Evolutionary conservation across 345 rosid species (phyloP), one percentile per base, ranked within the genome.

Genomic region (Sisymbrium irio): DNA sequence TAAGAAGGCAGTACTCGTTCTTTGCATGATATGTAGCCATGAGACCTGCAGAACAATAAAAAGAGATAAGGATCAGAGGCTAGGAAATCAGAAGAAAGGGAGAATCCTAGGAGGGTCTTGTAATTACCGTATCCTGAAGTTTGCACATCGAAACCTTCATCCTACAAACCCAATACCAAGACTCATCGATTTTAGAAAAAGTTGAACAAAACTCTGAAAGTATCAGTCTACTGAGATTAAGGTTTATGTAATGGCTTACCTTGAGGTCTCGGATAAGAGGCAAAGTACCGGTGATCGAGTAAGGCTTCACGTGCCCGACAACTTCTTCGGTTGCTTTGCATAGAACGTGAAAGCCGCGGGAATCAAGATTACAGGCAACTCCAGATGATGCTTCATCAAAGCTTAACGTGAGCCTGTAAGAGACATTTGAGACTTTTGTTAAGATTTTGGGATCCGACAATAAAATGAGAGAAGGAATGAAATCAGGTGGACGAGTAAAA

Each of bases 61-160:
- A 4, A 49, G 27, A 30, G n/a, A 20, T 2, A 11, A 20, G 20
- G 5, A 19, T 2, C 4, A 59, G 37, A 50, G 10, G 44, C 14
- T 8, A 32, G 4, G 8, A 35, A 55, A 15, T 67, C 57, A 14
- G 11, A 3, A 3, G 14, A 0, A 35, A 1, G 37, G 54, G 70
- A 72, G 27, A 53, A 41, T 9, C 40, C 1, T 22, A 63, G 14
- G 33, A 19, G 40, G 13, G 40, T 76, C 35, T 65, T 79, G 70
- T 86, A 0, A 2, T 72, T 27, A 89, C 97, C 99, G 8, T 92
- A 92, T 75, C 97, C 97, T 45, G 91, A 53, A 63, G 93, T 92
- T 79, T 92, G 99, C 76, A 95, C 98, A 77, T 92, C 99, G 35
- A 92, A 96, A 22, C 97, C 99, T 85, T 90, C 93, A 28, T 96